These are phyloP conservation scores for Graphilbum ipis-grandicollis DNA, from an alignment of 2,329 filamentous ascomycete species.

Conservation along the genomic window DNA sequence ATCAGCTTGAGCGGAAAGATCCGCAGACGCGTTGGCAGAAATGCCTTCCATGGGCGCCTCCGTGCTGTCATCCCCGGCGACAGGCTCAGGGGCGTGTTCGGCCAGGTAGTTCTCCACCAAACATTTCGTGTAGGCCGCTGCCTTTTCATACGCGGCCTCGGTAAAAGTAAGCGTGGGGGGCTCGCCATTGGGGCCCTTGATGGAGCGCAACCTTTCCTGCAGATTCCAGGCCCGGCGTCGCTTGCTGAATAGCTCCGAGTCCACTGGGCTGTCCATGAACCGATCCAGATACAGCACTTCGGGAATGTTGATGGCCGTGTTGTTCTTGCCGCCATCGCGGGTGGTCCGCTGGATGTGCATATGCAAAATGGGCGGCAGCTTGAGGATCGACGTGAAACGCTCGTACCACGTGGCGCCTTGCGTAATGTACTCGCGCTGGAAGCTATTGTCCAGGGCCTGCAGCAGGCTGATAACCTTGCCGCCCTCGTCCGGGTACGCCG, in stretches of 20 bases:
- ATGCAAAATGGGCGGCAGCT: constrained; percentile 72
- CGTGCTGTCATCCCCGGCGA: neutral
- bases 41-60: neutral
- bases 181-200: constrained; percentile 25
- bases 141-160: neutral
- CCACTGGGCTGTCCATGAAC: constrained; percentile 54
- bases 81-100: neutral
- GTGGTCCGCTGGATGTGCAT: constrained; percentile 75
- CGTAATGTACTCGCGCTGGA: constrained; percentile 61
- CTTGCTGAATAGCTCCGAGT: constrained; percentile 42
- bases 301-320: constrained; percentile 60
- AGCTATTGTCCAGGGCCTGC: constrained; percentile 68
- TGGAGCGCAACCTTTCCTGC: constrained; percentile 41
- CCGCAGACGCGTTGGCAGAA: neutral
- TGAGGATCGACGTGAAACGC: constrained; percentile 53
- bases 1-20: too few relatives aligned
- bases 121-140: constrained; percentile 3
- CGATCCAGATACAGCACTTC: constrained; percentile 75
- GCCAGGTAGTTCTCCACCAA: neutral
- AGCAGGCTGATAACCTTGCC: constrained; percentile 48
- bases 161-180: neutral
- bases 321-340: constrained; percentile 58
- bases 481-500: constrained; percentile 35
- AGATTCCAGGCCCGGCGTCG: constrained; percentile 60
- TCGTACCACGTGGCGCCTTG: constrained; percentile 37